Evolutionary conservation across 805 yeast genomes (phyloP).

Genomic region (Yarrowia osloensis): DNA sequence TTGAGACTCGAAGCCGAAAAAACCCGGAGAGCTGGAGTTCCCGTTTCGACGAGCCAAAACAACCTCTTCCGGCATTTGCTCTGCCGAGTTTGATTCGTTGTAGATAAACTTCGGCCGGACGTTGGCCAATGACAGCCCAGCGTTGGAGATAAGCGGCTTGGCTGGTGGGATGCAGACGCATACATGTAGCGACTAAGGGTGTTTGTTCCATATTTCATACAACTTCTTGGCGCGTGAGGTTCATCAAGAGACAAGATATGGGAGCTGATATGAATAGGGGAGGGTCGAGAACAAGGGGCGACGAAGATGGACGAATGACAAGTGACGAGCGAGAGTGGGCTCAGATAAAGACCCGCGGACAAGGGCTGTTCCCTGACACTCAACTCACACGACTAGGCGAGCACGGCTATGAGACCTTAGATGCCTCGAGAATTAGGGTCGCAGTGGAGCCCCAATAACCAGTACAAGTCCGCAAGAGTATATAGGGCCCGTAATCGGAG

Average conservation of each 20-base stretch:
- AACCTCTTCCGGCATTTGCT: conserved; percentile 18
- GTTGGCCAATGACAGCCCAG: not conserved
- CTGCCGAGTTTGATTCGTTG: conserved; percentile 16
- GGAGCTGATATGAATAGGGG: not conserved
- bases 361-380: too few species aligned
- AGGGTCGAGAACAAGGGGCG: not conserved
- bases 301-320: not conserved
- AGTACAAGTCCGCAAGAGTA: too few species aligned
- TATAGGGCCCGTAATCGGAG: not conserved
- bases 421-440: not conserved
- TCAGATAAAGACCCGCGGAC: too few species aligned
- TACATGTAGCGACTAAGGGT: not conserved
- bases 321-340: too few species aligned
- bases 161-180: conserved; percentile 7
- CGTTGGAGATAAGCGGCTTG: conserved; percentile 14
- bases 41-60: not conserved
- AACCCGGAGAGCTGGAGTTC: not conserved
- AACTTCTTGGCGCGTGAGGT: conserved; percentile 23
- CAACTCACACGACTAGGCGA: not conserved
- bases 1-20: not conserved
- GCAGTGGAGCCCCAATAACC: not conserved
- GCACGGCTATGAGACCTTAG: conserved; percentile 11
- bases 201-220: conserved; percentile 7
- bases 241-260: not conserved
- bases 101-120: conserved; percentile 1